Percentiles rank a stretch among this genome's conserved stretches.
Conservation (phyloP, 2,329 filamentous ascomycete genomes). For the Nigrograna mackinnonii region DNA sequence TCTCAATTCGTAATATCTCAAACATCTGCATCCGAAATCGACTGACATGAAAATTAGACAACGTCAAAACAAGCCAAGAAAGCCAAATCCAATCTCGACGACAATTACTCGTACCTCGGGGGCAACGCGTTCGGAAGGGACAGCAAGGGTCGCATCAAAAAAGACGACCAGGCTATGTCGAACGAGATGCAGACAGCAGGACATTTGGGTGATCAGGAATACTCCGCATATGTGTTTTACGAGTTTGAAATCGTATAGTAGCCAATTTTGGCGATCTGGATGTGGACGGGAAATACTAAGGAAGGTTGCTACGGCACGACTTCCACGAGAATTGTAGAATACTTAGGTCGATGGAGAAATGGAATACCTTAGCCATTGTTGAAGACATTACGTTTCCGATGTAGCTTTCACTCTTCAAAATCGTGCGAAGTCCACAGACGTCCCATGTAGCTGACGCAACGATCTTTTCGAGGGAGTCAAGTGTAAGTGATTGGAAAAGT, state of each 20-base stretch:
- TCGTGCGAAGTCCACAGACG: no score
- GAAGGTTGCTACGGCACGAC: no score
- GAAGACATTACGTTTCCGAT: no score
- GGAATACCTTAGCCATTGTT: no score
- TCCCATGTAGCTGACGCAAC: no score
- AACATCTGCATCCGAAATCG: neutral
- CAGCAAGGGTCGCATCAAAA: constrained; percentile 88
- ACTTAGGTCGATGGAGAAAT: no score
- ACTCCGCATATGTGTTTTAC: constrained; percentile 97
- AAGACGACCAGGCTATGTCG: constrained; percentile 80
- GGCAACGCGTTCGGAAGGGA: constrained; percentile 93
- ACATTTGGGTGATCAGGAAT: constrained; percentile 75
- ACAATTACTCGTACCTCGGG: constrained; percentile 85
- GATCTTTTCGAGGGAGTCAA: no score
- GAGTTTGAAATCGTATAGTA: constrained; percentile 74
- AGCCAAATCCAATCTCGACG: constrained; percentile 68
- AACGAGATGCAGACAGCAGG: constrained; percentile 82
- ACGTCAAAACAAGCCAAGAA: constrained; percentile 82
- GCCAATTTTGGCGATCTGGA: no score
- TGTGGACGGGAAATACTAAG: no score
- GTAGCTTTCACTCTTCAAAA: no score
- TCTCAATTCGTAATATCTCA: no score
- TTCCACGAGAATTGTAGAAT: no score
- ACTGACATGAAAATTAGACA: constrained; percentile 59
- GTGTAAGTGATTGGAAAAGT: neutral